Conservation (phyloP, 2,329 filamentous ascomycete species). For the Aureobasidium namibiae region DNA sequence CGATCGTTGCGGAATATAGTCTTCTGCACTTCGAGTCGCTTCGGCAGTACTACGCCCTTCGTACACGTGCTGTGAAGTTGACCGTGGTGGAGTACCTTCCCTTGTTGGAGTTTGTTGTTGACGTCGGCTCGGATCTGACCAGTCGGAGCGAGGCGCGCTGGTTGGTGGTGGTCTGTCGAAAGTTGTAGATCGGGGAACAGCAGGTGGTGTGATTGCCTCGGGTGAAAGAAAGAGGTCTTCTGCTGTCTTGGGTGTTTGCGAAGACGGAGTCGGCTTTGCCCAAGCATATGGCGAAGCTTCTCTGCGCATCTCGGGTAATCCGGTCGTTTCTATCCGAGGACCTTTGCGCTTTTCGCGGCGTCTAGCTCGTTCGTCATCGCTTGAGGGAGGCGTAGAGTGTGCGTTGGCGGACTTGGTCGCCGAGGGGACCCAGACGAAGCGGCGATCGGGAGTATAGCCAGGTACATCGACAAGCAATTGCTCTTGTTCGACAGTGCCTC, state of each 20-base stretch:
- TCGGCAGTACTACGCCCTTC: conserved; percentile 7
- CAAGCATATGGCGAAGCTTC: conserved; percentile 40
- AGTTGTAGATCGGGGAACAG: conserved; percentile 18
- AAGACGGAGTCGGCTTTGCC: conserved; percentile 23
- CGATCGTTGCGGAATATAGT: neutral
- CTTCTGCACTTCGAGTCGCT: neutral
- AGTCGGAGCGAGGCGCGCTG: neutral
- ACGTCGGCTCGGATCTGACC: neutral
- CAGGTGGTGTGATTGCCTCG: conserved; percentile 36
- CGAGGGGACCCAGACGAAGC: conserved; percentile 50
- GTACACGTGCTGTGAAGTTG: conserved; percentile 1
- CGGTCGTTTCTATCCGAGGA: conserved; percentile 26
- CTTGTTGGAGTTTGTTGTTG: neutral
- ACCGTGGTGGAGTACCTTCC: neutral
- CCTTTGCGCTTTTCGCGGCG: conserved; percentile 22
- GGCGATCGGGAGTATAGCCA: conserved; percentile 44
- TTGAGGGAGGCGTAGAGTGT: conserved; percentile 27
- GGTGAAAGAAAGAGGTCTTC: conserved; percentile 40
- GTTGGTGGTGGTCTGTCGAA: neutral
- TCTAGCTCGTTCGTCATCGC: conserved; percentile 28
- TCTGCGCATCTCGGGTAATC: conserved; percentile 33
- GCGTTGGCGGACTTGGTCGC: conserved; percentile 15
- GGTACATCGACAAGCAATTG: conserved; percentile 56
- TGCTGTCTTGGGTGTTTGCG: conserved; percentile 21
- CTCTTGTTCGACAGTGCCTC: conserved; percentile 60